Base-by-base conservation (phyloP, 768 basidiomycete species). In the Termitomyces sp. region DNA sequence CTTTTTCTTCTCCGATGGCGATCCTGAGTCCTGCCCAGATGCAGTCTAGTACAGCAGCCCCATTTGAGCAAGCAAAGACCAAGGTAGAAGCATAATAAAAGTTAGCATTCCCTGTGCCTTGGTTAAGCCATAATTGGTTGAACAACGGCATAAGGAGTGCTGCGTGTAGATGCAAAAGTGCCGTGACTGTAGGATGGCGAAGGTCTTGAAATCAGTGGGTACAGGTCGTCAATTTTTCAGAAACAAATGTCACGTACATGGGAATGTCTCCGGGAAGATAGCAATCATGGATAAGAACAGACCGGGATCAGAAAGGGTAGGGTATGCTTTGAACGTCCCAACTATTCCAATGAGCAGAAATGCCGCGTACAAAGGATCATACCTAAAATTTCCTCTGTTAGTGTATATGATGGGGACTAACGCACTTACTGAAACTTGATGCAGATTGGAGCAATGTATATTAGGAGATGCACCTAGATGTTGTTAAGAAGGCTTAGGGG, bases 21-120 rank as follows among this genome's bases (percentile, higher is more conserved):
- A 87, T 80, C 63, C 87, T 77, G 68, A 95, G 74, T n/a, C 88
- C 89, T 0, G 94, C 91, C 79, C 87, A 91, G 30, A 92, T 75
- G 30, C 83, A 84, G 67, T 97, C 96, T 2, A 93, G 75, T 13
- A 94, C 66, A 18, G 88, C 88, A n/a, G 89, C 82, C 0, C 92
- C 94, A 62, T 91, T 88, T 3, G 87, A 89, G 62, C 94, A 80
- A 0, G 93, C 94, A 70, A 94, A 94, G 16, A 99, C 96, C 59
- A 98, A 77, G 2, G 94, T 98, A 4, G 89, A 87, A 0, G 97
- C 97, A 65, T 98, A 99, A 74, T 92, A 98, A 73, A 99, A 99
- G 70, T 98, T 98, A 47, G 96, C 94, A 66, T 99, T 98, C 2
- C 94, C 97, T 6, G 93, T 91, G 1, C 94, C 94, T 57, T 93